A percentile compares a stretch with the other conserved stretches of the same genome.
Conservation (phyloP, 1,284 basidiomycete genomes). For the Flammula alnicola region DNA sequence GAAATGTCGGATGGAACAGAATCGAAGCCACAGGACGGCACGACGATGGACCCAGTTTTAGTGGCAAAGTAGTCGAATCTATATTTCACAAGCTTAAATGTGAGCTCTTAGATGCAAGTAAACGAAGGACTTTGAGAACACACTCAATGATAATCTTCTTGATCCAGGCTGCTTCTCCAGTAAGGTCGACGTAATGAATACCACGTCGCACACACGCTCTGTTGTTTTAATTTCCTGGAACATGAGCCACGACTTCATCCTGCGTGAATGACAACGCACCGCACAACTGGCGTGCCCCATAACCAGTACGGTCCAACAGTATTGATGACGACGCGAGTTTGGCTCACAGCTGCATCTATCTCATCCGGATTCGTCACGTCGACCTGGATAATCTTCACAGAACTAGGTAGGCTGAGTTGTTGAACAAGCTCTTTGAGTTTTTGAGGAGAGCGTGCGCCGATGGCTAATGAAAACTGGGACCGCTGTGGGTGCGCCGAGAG, state of each 20-base stretch:
- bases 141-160: conserved; percentile 43
- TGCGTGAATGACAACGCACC: conserved; percentile 35
- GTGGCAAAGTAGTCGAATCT: conserved; percentile 70
- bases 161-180: conserved; percentile 47
- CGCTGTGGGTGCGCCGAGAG: conserved; percentile 63
- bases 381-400: conserved; percentile 50
- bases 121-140: conserved; percentile 17
- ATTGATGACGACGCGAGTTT: conserved; percentile 66
- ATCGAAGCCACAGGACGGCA: conserved; percentile 76
- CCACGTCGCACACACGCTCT: conserved; percentile 48
- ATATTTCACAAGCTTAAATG: neutral
- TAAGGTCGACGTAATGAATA: conserved; percentile 50
- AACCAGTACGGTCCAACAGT: conserved; percentile 69
- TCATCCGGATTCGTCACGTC: conserved; percentile 53
- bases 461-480: conserved; percentile 59
- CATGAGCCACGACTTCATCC: neutral
- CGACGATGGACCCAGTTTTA: conserved; percentile 68
- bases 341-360: conserved; percentile 57
- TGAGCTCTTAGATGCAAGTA: neutral
- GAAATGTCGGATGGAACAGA: conserved; percentile 72
- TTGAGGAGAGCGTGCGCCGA: conserved; percentile 62
- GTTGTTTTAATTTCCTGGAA: neutral
- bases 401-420: conserved; percentile 42
- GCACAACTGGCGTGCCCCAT: conserved; percentile 68
- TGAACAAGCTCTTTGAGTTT: conserved; percentile 55